These are phyloP conservation scores for Raphanus sativus DNA, from an alignment of 345 rosid genomes.

Conservation along the genomic window DNA sequence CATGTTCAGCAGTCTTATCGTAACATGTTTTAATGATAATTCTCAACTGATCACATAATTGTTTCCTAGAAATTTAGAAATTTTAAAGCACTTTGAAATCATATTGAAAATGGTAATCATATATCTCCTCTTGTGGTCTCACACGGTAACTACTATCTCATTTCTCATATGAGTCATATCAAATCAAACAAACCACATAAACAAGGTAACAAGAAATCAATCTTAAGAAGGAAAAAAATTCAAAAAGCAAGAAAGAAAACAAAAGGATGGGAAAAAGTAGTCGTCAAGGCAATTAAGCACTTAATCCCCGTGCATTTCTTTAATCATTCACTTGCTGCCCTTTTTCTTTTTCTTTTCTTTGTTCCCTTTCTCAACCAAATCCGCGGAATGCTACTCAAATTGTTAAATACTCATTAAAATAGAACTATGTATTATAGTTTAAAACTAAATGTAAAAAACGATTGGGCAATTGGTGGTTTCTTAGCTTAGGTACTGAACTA, in stretches of 20 bases:
- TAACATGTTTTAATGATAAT: background rate
- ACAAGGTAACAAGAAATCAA: background rate
- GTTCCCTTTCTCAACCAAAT: constrained; percentile 4
- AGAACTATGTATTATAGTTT: background rate
- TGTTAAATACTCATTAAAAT: background rate
- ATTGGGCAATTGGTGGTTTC: background rate
- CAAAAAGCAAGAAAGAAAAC: background rate
- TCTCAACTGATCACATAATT: constrained; percentile 2
- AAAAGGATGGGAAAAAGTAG: constrained; percentile 23
- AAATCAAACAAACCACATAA: background rate
- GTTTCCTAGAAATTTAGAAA: background rate
- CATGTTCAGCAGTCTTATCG: background rate
- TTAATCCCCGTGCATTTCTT: constrained; percentile 40
- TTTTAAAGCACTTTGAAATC: background rate
- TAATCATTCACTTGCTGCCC: constrained; percentile 33
- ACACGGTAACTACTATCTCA: constrained; percentile 23
- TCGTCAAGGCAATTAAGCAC: constrained; percentile 41
- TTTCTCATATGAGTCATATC: constrained; percentile 20
- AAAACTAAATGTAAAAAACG: background rate
- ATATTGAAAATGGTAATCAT: background rate
- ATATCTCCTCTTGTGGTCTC: constrained; percentile 25
- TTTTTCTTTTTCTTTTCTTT: constrained; percentile 11
- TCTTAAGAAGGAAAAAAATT: background rate
- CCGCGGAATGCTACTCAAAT: background rate
- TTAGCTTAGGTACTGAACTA: background rate